Evolutionary conservation across 129 eudicot genomes (phyloP).

Genomic region (Smallanthus sonchifolius): DNA sequence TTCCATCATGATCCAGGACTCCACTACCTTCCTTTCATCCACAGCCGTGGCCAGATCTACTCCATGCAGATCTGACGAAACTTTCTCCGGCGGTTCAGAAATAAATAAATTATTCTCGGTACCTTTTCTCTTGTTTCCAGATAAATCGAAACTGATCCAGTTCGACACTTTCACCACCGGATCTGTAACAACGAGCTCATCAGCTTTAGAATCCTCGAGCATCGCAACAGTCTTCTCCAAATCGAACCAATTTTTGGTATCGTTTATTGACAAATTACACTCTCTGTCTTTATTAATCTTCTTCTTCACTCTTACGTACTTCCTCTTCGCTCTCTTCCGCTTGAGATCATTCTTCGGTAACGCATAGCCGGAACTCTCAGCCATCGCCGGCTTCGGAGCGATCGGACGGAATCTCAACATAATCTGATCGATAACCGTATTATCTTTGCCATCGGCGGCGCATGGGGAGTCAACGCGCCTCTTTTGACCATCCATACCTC

Average conservation of each 20-base stretch:
- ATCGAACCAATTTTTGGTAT: conserved; percentile 12
- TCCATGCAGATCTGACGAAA: conserved; percentile 23
- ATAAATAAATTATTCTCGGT: not conserved
- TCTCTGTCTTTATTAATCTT: not conserved
- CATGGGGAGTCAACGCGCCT: conserved; percentile 16
- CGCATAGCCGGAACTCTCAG: conserved; percentile 17
- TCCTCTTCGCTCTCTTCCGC: conserved; percentile 44
- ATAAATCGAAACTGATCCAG: conserved; percentile 32
- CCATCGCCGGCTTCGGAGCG: conserved; percentile 52
- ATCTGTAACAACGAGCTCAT: conserved; percentile 12
- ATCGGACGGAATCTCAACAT: conserved; percentile 75
- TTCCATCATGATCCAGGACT: conserved; percentile 55
- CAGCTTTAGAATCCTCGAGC: not conserved
- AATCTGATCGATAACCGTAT: conserved; percentile 43
- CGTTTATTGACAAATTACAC: conserved; percentile 4
- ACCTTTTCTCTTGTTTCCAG: not conserved
- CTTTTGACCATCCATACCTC: conserved; percentile 27
- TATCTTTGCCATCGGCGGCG: conserved; percentile 11
- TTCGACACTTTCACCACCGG: conserved; percentile 17
- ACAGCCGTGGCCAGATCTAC: conserved; percentile 31
- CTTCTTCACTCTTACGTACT: conserved; percentile 47
- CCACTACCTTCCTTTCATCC: conserved; percentile 16
- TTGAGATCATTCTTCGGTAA: conserved; percentile 5
- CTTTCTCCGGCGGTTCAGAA: not conserved
- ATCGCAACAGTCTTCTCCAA: conserved; percentile 17